A percentile compares a stretch with the other conserved stretches of the same genome.
These are phyloP conservation scores for Leptographium galeiforme DNA, from an alignment of 2,329 filamentous ascomycete species.

Conservation along the genomic window DNA sequence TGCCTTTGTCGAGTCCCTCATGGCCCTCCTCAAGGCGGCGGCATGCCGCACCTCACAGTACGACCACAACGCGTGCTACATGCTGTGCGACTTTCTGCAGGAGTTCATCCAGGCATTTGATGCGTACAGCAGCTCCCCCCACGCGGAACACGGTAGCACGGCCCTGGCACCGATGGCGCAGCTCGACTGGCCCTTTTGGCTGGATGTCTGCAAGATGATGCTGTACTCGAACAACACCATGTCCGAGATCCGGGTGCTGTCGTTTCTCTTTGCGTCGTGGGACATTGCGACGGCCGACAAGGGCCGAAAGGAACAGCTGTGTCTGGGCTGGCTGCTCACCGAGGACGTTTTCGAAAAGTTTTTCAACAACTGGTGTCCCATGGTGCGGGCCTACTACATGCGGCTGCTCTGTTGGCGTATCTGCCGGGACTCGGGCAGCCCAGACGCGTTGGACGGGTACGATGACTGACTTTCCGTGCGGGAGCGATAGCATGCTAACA, in stretches of 20 bases:
- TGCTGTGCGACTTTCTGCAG: slow-evolving; percentile 82
- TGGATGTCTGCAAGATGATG: slow-evolving; percentile 66
- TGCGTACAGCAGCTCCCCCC: slow-evolving; percentile 26
- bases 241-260: slow-evolving; percentile 73
- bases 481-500: slow-evolving; percentile 23
- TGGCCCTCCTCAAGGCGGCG: slow-evolving; percentile 57
- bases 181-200: slow-evolving; percentile 75
- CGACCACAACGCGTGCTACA: slow-evolving; percentile 73
- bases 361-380: slow-evolving; percentile 91
- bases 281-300: slow-evolving; percentile 53
- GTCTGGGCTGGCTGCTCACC: slow-evolving; percentile 61
- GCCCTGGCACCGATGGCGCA: slow-evolving; percentile 23
- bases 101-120: slow-evolving; percentile 57
- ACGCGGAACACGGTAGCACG: slow-evolving; percentile 1
- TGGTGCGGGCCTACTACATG: slow-evolving; percentile 90
- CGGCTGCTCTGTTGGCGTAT: slow-evolving; percentile 81
- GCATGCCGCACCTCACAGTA: slow-evolving; percentile 66
- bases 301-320: slow-evolving; percentile 55
- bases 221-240: slow-evolving; percentile 75
- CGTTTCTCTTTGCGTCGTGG: slow-evolving; percentile 74
- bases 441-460: slow-evolving; percentile 53
- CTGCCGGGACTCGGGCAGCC: slow-evolving; percentile 58
- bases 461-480: slow-evolving; percentile 18
- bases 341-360: slow-evolving; percentile 64
- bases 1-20: slow-evolving; percentile 66